Percentiles rank a stretch among this genome's conserved stretches.
Evolutionary conservation across 257 asterid genomes (phyloP).

Genomic region (Solanum commersonii): DNA sequence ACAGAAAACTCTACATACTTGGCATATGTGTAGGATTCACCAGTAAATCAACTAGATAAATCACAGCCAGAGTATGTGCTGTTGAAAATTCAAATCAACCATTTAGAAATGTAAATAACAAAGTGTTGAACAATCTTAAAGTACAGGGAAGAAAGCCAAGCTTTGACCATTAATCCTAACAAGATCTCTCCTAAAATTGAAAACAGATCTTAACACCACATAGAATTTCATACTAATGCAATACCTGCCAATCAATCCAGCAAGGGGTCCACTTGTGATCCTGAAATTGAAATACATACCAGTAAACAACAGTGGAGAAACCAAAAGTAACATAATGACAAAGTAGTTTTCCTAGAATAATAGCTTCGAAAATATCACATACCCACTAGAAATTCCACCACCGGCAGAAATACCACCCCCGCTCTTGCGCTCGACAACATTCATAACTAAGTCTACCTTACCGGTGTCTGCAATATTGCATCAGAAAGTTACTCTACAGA

Average conservation of each 20-base stretch:
- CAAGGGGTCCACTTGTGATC: constrained; percentile 92
- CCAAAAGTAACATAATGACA: not conserved
- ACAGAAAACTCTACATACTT: not conserved
- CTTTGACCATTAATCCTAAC: not conserved
- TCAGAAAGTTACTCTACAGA: not conserved
- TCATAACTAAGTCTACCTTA: constrained; percentile 89
- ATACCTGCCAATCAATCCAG: constrained; percentile 98
- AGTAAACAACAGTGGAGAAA: constrained; percentile 2
- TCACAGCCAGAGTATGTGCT: not conserved
- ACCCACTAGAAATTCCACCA: constrained; percentile 99
- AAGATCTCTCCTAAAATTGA: not conserved
- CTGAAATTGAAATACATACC: constrained; percentile 30
- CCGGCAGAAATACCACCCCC: constrained; percentile 93
- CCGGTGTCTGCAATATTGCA: constrained; percentile 47
- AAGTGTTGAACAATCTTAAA: not conserved
- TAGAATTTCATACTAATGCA: not conserved
- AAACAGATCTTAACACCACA: not conserved
- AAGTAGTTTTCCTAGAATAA: not conserved
- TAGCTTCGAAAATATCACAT: constrained; percentile 20
- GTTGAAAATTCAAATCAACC: not conserved
- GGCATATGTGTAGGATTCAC: not conserved
- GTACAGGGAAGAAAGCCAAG: not conserved
- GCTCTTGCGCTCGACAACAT: constrained; percentile 89
- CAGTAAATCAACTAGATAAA: not conserved
- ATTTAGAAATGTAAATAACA: not conserved